A percentile compares a stretch with the other conserved stretches of the same genome.
Conservation (phyloP, 805 yeast genomes). For the Zygotorulaspora chibaensis region DNA sequence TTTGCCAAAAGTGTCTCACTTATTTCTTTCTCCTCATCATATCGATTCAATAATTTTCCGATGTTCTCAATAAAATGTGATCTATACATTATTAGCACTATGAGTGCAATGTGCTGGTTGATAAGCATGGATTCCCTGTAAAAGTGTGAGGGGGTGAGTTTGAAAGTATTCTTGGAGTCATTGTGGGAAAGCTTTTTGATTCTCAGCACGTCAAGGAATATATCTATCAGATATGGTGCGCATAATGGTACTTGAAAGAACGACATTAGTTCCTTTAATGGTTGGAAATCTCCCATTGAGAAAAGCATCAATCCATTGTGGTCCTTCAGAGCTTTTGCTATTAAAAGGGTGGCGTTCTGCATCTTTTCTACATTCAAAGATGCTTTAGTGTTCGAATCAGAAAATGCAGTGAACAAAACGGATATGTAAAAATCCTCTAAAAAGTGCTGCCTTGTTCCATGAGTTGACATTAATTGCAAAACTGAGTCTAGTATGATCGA, state of each 20-base stretch:
- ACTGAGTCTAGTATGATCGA: conserved; percentile 28
- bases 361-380: conserved; percentile 51
- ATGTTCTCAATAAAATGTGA: conserved; percentile 52
- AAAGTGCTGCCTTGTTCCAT: conserved; percentile 29
- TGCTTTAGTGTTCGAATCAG: conserved; percentile 51
- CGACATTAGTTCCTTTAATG: conserved; percentile 53
- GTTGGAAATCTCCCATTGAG: conserved; percentile 50
- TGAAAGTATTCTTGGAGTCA: conserved; percentile 12
- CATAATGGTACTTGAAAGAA: conserved; percentile 59
- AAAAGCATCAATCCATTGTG: conserved; percentile 75
- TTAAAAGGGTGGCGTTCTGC: conserved; percentile 54
- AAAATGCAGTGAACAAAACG: conserved; percentile 61
- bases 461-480: conserved; percentile 27
- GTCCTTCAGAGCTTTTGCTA: conserved; percentile 58
- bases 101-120: conserved; percentile 63
- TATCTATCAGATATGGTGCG: conserved; percentile 63
- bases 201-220: conserved; percentile 63
- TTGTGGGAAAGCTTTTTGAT: conserved; percentile 53
- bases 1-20: conserved; percentile 48
- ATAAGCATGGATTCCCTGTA: conserved; percentile 43
- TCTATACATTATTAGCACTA: conserved; percentile 51
- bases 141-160: conserved; percentile 30
- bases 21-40: conserved; percentile 31
- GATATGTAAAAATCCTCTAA: conserved; percentile 61
- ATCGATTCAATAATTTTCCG: conserved; percentile 20